Conservation (phyloP, 768 basidiomycete genomes). For the Mycena filopes region DNA sequence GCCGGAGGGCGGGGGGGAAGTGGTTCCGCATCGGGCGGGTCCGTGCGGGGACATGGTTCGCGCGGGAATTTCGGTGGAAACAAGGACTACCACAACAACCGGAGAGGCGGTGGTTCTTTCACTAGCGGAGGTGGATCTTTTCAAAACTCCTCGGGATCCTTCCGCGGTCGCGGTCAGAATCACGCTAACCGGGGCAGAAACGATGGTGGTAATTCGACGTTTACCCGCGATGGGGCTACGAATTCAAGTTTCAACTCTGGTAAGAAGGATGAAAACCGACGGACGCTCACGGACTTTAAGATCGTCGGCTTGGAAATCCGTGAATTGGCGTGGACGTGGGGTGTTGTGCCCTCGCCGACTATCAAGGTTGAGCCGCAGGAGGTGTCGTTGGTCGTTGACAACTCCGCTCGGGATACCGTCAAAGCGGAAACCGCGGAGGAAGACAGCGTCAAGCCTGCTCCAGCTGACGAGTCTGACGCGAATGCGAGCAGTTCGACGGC, state of each 20-base stretch:
- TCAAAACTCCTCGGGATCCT: slow-evolving; percentile 57
- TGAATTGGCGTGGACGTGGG: slow-evolving; percentile 91
- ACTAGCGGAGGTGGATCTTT: slow-evolving; percentile 50
- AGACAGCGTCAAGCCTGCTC: slow-evolving; percentile 34
- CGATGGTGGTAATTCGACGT: slow-evolving; percentile 49
- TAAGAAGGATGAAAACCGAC: slow-evolving; percentile 89
- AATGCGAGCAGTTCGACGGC: slow-evolving; percentile 33
- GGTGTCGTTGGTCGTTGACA: slow-evolving; percentile 41
- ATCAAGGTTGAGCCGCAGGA: slow-evolving; percentile 52
- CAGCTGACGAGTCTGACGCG: slow-evolving; percentile 37
- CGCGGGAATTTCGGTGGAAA: slow-evolving; percentile 73
- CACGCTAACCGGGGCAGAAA: slow-evolving; percentile 53
- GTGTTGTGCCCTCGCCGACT: slow-evolving; percentile 55
- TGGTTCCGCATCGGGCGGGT: slow-evolving; percentile 55
- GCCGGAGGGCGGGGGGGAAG: slow-evolving; percentile 26
- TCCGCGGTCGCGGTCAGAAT: slow-evolving; percentile 73
- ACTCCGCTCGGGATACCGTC: slow-evolving; percentile 43
- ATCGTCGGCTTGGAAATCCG: slow-evolving; percentile 90
- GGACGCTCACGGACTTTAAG: slow-evolving; percentile 98
- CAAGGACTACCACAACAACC: slow-evolving; percentile 71
- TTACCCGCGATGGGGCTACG: slow-evolving; percentile 61
- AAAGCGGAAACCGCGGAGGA: slow-evolving; percentile 49
- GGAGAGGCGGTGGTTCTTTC: slow-evolving; percentile 76
- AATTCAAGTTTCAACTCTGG: slow-evolving; percentile 60
- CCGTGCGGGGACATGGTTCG: slow-evolving; percentile 71